Evolutionary conservation across 371 early-diverging fungal species (phyloP), one percentile per base, ranked within the genome.

Genomic region (Apophysomyces ossiformis): DNA sequence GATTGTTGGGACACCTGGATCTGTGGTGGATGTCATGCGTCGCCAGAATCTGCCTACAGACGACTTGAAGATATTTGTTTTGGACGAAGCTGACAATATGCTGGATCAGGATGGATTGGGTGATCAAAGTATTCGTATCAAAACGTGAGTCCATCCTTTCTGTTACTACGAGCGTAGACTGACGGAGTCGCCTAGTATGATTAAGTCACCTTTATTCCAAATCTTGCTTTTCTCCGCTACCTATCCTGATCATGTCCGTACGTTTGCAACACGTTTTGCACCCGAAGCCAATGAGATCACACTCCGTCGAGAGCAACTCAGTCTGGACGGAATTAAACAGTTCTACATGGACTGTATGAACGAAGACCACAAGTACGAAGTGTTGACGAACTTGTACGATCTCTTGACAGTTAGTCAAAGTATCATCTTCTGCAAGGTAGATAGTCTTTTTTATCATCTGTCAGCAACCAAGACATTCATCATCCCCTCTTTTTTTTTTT

Each of bases 81-180:
- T 97, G 67, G 98, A 96, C 72, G 97, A 97, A 78, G 96, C 98
- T 15, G 98, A 97, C 71, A 95, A 92, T 68, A 95, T 96, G 96
- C 72, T 96, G 69, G 95, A 94, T 75, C 79, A 87, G 78, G 93
- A 92, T 69, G 93, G 95, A 5, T 78, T 96, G 43, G 95, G 93
- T 0, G 96, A 94, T 68, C 95, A 95, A 69, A 89, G 90, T 65
- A 79, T 93, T 37, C 86, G 89, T 37, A 85, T 96, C 66, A 92
- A 92, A 78, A 87, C 81, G 90, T 90, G 79, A 68, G 64, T 32
- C 1, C 12, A 41, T 8, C 8, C 37, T 26, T 26, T 26, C 32
- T 26, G 32, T 26, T 26, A 26, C 32, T 26, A 26, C 32, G 32
- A 26, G 32, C 32, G 32, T 26, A 26, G 32, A 26, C 32, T 26